Percentiles rank a stretch among this genome's conserved stretches.
phyloP scores from a whole-genome alignment of 495 filamentous ascomycete species.

The Neurospora africana region DNA sequence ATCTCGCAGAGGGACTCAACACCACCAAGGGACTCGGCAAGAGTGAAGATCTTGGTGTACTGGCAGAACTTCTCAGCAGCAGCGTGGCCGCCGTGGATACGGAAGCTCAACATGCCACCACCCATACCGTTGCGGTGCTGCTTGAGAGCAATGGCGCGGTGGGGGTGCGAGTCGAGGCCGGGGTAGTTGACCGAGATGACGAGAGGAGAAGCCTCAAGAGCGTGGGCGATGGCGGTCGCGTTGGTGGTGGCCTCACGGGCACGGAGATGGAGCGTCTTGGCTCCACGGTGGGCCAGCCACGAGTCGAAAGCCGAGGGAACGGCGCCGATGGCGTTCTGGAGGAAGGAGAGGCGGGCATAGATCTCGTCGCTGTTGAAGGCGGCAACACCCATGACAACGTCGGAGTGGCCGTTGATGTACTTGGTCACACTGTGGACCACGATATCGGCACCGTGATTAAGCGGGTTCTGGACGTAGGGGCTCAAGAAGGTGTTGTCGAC shows the following conservation, averaged over 20 bases:
- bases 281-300: constrained; percentile 96
- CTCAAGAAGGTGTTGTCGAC: constrained; percentile 98
- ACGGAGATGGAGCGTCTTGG: constrained; percentile 93
- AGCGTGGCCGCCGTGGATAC: constrained; percentile 75
- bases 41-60: constrained; percentile 75
- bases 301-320: constrained; percentile 92
- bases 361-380: constrained; percentile 86
- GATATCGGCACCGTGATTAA: constrained; percentile 91
- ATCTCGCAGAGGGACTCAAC: constrained; percentile 90
- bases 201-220: constrained; percentile 69
- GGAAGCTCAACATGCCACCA: constrained; percentile 95
- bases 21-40: constrained; percentile 88
- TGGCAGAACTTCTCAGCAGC: constrained; percentile 92
- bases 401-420: constrained; percentile 96
- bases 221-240: constrained; percentile 63
- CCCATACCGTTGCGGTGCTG: constrained; percentile 94
- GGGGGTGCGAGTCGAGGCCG: constrained; percentile 74
- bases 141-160: constrained; percentile 71
- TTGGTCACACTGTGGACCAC: constrained; percentile 99
- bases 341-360: constrained; percentile 68
- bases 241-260: constrained; percentile 75
- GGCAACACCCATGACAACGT: constrained; percentile 95
- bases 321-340: constrained; percentile 95
- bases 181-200: constrained; percentile 91
- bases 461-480: constrained; percentile 92